Base-by-base conservation (phyloP, 176 grass and related monocot species). In the Musa troglodytarum region DNA sequence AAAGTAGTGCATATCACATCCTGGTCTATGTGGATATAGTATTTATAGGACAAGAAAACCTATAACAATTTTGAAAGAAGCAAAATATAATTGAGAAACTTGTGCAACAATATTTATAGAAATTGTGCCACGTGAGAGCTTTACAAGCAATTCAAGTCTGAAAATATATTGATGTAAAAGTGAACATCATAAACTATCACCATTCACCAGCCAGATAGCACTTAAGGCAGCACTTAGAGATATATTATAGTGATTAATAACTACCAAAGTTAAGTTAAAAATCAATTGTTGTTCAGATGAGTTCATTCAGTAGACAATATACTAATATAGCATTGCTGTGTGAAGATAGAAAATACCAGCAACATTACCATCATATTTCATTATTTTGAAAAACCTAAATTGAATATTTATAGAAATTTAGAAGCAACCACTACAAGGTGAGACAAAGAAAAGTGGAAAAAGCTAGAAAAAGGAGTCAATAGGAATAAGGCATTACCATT, bases 401-500 rank as follows among this genome's bases (percentile, higher is more conserved):
- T 43, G 21, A 53, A 21, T 49, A 24, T 19, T 1, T 10, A 2
- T 16, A 68, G 7, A 68, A 54, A 68, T 12, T 10, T 25, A 63
- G 28, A 72, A 62, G n/a, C 50, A n/a, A 19, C 2, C 2, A 50
- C 21, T 29, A 29, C 26, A 86, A 76, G 26, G 11, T 17, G 68
- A 74, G n/a, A 54, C 43, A 29, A 65, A 53, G 78, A 85, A 68
- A 26, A 56, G 7, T 63, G 10, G 54, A 78, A 28, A 6, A 49
- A 78, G 51, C 8, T 54, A 72, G 2, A 68, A 25, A 15, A 49
- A 69, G 11, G 14, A 10, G n/a, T 69, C 57, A 66, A 66, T 71
- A 71, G 14, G 52, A 83, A 80, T 61, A 64, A 74, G 70, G 25
- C 19, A 71, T 83, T 98, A 94, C 95, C 95, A 54, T 91, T 98